Base-by-base conservation (phyloP, 805 yeast genomes). In the Metschnikowia chrysomelidarum region DNA sequence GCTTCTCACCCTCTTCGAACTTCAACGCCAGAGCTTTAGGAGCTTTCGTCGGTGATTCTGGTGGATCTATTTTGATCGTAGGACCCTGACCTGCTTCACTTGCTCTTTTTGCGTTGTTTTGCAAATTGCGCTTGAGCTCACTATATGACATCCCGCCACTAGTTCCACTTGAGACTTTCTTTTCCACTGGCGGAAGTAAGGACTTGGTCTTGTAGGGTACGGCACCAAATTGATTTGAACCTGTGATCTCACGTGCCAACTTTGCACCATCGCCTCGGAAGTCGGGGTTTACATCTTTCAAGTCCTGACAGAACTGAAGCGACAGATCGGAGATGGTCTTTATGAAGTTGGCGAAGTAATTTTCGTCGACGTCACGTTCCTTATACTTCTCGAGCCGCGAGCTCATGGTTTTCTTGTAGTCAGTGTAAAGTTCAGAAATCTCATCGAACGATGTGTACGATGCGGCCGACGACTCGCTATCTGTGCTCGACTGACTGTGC, bases 161-260 rank as follows among this genome's bases (percentile, higher is more conserved):
- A n/a, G 44, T 30, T 12, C 17, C 30, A 10, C 34, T 36, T 12
- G 43, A 40, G 19, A 20, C 29, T 15, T 28, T 41, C 28, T 32
- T 32, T 30, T 57, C 62, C 1, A 58, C 44, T 3, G 71, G 70
- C 4, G 47, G 56, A 24, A 68, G 49, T 35, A 68, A 39, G 4
- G 71, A 66, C 44, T 65, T 67, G n/a, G 72, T 65, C 35, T 64
- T 64, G 47, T 56, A 63, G 2, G 71, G 69, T 11, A 59, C 57
- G 8, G 53, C 46, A 0, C 71, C 73, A 46, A 66, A 66, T 4
- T 54, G 47, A 31, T 54, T 65, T 3, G 71, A 64, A 3, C 73
- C 73, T 1, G 73, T 68, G 20, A 68, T 62, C 9, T 55, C 61
- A 9, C 66, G 45, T 0, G 73, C 73, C 38, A 67, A 51, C 40